These are phyloP conservation scores for Trametes coccinea DNA, from an alignment of 768 basidiomycete species.

Conservation along the genomic window DNA sequence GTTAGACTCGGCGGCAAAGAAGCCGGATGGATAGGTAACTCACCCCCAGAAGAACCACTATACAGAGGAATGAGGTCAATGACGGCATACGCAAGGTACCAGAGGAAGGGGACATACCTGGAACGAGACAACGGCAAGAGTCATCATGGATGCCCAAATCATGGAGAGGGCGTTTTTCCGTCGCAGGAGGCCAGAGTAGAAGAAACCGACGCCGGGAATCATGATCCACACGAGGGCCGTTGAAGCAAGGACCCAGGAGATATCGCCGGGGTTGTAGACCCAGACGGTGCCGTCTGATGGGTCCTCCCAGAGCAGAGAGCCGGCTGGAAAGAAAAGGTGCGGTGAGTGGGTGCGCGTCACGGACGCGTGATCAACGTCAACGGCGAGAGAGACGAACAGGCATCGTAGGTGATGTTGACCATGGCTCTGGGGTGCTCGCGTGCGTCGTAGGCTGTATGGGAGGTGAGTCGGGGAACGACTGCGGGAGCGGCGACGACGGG, in stretches of 20 bases:
- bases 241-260: conserved; percentile 67
- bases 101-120: conserved; percentile 48
- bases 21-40: background rate
- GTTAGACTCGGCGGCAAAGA: background rate
- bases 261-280: conserved; percentile 63
- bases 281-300: conserved; percentile 24
- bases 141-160: conserved; percentile 80
- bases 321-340: conserved; percentile 12
- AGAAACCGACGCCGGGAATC: conserved; percentile 73
- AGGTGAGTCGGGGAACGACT: background rate
- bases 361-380: background rate
- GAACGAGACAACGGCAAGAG: conserved; percentile 78
- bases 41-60: conserved; percentile 97
- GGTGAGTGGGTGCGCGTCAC: background rate
- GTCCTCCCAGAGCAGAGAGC: conserved; percentile 28
- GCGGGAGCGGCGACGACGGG: background rate
- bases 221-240: conserved; percentile 79
- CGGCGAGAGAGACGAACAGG: conserved; percentile 32
- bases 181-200: conserved; percentile 88
- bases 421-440: conserved; percentile 26
- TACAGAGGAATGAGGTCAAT: conserved; percentile 26
- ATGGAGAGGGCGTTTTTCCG: conserved; percentile 93
- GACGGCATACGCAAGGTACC: background rate
- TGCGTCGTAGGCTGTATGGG: conserved; percentile 1
- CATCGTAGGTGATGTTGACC: conserved; percentile 47